Conservation (phyloP, 108 stramenopile genomes). For the Mayamaea pseudoterrestris region DNA sequence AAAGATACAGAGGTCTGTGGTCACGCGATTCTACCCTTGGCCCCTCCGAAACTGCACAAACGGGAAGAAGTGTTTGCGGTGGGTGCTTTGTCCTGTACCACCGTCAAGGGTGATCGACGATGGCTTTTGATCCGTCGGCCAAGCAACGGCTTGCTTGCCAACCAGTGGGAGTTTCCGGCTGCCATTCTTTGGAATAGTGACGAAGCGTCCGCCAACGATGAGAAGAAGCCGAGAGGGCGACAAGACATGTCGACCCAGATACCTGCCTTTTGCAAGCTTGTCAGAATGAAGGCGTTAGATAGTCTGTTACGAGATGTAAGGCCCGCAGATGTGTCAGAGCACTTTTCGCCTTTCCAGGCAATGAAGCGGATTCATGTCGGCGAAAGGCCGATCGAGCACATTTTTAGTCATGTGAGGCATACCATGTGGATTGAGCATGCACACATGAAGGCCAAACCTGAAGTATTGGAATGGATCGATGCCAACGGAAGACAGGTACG, state of each 20-base stretch:
- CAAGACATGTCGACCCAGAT: conserved; percentile 5
- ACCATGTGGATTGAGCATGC: conserved; percentile 56
- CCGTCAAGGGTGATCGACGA: conserved; percentile 5
- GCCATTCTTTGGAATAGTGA: conserved; percentile 35
- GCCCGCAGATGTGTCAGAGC: too few species aligned
- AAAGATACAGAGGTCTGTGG: conserved; percentile 19
- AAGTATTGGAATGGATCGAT: conserved; percentile 19
- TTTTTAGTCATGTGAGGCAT: conserved; percentile 72
- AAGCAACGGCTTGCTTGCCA: conserved; percentile 52
- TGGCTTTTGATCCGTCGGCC: conserved; percentile 75
- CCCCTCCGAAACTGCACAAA: conserved; percentile 69
- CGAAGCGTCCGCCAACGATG: conserved; percentile 11
- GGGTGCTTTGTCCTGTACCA: conserved; percentile 23
- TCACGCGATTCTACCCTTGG: conserved; percentile 48
- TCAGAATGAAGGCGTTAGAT: background rate
- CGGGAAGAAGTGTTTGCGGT: conserved; percentile 73
- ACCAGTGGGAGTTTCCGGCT: conserved; percentile 83
- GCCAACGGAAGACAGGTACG: conserved; percentile 37
- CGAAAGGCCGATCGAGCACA: conserved; percentile 43
- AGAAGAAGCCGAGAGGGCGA: conserved; percentile 14
- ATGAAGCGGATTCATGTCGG: conserved; percentile 8
- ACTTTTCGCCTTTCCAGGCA: too few species aligned
- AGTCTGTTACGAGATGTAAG: background rate
- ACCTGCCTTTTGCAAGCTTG: background rate
- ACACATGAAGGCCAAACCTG: conserved; percentile 1